These are phyloP conservation scores for Pseudogymnoascus sp. DNA, from an alignment of 2,329 filamentous ascomycete species.

Conservation along the genomic window DNA sequence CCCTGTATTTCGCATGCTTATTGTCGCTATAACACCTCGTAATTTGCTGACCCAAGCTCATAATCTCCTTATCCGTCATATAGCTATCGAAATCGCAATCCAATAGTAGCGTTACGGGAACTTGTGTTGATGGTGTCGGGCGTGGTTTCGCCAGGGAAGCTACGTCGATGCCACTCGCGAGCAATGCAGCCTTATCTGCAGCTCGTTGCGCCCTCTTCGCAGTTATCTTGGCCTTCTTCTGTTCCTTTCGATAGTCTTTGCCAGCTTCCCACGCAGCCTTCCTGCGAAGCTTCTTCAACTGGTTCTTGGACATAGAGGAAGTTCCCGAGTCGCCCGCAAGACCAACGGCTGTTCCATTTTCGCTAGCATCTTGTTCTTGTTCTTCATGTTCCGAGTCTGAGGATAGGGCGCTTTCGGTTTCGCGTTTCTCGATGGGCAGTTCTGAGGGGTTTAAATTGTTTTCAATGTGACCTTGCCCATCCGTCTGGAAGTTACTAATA, in stretches of 20 bases:
- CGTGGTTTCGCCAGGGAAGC: slow-evolving; percentile 20
- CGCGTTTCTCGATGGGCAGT: neutral
- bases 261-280: slow-evolving; percentile 68
- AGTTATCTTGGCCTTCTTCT: slow-evolving; percentile 44
- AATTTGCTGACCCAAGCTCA: slow-evolving; percentile 75
- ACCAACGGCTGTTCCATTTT: neutral
- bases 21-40: slow-evolving; percentile 89
- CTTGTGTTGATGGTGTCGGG: slow-evolving; percentile 35
- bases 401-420: neutral
- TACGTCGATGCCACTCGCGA: slow-evolving; percentile 30
- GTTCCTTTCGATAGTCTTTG: slow-evolving; percentile 47
- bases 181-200: slow-evolving; percentile 36
- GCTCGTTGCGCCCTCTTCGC: slow-evolving; percentile 43
- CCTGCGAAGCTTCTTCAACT: slow-evolving; percentile 69
- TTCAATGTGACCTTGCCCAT: neutral
- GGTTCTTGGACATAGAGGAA: slow-evolving; percentile 67
- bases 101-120: slow-evolving; percentile 73
- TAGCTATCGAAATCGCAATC: slow-evolving; percentile 89
- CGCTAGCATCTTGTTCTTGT: slow-evolving; percentile 3
- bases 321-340: neutral
- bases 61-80: slow-evolving; percentile 79
- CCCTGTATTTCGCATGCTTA: slow-evolving; percentile 54
- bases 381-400: neutral
- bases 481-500: neutral
- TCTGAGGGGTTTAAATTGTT: slow-evolving; percentile 4